Evolutionary conservation across 129 eudicot genomes (phyloP), one percentile per base, ranked within the genome.

Genomic region (Tagetes patula): DNA sequence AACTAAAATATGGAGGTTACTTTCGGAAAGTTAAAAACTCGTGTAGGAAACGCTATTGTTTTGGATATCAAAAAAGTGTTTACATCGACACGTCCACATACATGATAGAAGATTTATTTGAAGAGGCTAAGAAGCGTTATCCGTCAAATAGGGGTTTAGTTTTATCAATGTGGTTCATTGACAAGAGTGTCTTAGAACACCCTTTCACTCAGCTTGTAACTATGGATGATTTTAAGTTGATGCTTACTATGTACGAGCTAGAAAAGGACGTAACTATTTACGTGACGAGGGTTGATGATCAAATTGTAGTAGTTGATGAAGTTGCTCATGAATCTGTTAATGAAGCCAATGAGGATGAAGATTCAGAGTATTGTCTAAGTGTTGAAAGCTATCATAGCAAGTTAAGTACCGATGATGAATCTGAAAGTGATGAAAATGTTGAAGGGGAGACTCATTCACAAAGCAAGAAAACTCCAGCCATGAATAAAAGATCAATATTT

Each of bases 231-330:
- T 66, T 66, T 20, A 31, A 12, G 12, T 31, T 7, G 33, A 66
- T 43, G 54, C 48, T 66, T 42, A 1, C 2, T 33, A 66, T 27
- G 71, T 66, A 66, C 3, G 69, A 40, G 9, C 20, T 6, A 2
- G 71, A 66, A 54, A 43, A 66, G 27, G 48, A 66, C 31, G 5
- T 66, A 43, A 43, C n/a, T 14, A 43, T 66, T 41, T 66, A 43
- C 4, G 34, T 64, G 49, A 64, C 49, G 34, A 64, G 34, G 4
- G 13, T n/a, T n/a, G 8, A 20, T 65, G 20, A 41, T 41, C 27
- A 20, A 20, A 20, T 20, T 20, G 27, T 20, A 20, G 27, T 20
- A 20, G 27, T 20, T 20, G 27, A 20, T 20, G 27, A 20, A 4
- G 65, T 3, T 60, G 8, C 33, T 8, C 10, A 60, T 33, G 46